Evolutionary conservation across 2,329 filamentous ascomycete species (phyloP).

Genomic region (Alternaria gaisen): DNA sequence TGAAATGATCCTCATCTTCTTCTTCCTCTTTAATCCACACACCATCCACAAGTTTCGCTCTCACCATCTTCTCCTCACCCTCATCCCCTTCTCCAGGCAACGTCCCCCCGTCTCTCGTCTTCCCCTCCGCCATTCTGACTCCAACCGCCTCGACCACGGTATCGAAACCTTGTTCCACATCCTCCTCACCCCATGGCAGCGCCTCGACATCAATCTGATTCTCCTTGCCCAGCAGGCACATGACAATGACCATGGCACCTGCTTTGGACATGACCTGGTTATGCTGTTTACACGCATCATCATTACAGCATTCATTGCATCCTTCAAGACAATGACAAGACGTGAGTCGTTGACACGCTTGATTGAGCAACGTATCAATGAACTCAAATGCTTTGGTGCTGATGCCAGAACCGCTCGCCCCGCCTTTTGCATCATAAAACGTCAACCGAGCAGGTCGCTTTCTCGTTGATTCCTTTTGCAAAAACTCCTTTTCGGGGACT

Average conservation of each 20-base stretch:
- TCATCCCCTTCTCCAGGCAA: slow-evolving; percentile 59
- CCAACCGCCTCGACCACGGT: slow-evolving; percentile 79
- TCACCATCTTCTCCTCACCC: slow-evolving; percentile 52
- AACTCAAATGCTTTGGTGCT: slow-evolving; percentile 95
- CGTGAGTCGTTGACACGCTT: slow-evolving; percentile 80
- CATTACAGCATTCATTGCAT: slow-evolving; percentile 89
- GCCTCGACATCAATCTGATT: slow-evolving; percentile 81
- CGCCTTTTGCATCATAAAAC: slow-evolving; percentile 95
- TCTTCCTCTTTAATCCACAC: slow-evolving; percentile 52
- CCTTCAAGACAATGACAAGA: slow-evolving; percentile 79
- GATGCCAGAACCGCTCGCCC: slow-evolving; percentile 82
- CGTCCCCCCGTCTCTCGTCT: slow-evolving; percentile 35
- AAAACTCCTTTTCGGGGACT: slow-evolving; percentile 85
- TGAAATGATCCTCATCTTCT: slow-evolving; percentile 47
- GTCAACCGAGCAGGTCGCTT: slow-evolving; percentile 89
- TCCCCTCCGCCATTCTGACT: slow-evolving; percentile 59
- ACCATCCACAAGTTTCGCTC: slow-evolving; percentile 50
- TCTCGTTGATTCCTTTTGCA: slow-evolving; percentile 71
- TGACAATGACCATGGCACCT: slow-evolving; percentile 82
- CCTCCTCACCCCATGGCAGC: slow-evolving; percentile 86
- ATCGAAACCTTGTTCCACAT: slow-evolving; percentile 76
- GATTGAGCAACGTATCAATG: slow-evolving; percentile 77
- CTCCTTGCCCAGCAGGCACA: slow-evolving; percentile 75
- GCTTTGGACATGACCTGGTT: slow-evolving; percentile 96
- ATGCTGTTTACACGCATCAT: slow-evolving; percentile 81